Percentiles rank a stretch among this genome's conserved stretches.
Conservation (phyloP, 2,329 filamentous ascomycete genomes). For the Claviceps pazoutovae region DNA sequence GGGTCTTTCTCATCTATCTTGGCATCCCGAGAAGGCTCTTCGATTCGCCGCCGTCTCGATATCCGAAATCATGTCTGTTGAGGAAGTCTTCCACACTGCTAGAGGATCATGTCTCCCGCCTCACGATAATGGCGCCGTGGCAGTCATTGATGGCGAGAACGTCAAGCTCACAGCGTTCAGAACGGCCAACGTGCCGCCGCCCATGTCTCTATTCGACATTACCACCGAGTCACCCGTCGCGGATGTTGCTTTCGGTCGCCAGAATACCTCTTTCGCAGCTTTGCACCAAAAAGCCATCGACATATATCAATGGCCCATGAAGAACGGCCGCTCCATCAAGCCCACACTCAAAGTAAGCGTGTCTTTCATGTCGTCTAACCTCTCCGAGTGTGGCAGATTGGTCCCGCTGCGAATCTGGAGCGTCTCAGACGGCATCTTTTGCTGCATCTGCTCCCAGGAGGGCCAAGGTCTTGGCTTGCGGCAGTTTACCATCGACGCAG, state of each 20-base stretch:
- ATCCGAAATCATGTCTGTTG: conserved; percentile 40
- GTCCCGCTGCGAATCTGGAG: conserved; percentile 21
- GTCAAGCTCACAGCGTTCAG: conserved; percentile 79
- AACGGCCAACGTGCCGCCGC: conserved; percentile 75
- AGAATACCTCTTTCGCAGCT: conserved; percentile 54
- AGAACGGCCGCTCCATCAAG: conserved; percentile 34
- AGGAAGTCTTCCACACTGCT: conserved; percentile 55
- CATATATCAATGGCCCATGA: conserved; percentile 55
- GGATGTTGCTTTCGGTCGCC: conserved; percentile 60
- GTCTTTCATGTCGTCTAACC: conserved; percentile 21
- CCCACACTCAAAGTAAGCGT: conserved; percentile 27
- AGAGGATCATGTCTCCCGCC: conserved; percentile 57
- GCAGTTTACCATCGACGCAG: conserved; percentile 12
- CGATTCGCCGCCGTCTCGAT: conserved; percentile 44
- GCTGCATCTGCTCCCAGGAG: conserved; percentile 19
- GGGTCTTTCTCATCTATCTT: conserved; percentile 32
- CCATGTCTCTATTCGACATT: conserved; percentile 76
- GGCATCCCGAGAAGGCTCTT: conserved; percentile 80
- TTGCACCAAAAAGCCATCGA: conserved; percentile 54
- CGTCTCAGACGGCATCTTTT: conserved; percentile 14
- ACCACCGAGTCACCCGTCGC: conserved; percentile 45
- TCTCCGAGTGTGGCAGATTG: conserved; percentile 9
- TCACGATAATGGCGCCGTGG: conserved; percentile 64
- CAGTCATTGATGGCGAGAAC: conserved; percentile 66
- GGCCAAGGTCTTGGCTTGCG: conserved; percentile 9